phyloP scores from a whole-genome alignment of 2,329 filamentous ascomycete species.

The Botryotinia narcissicola region DNA sequence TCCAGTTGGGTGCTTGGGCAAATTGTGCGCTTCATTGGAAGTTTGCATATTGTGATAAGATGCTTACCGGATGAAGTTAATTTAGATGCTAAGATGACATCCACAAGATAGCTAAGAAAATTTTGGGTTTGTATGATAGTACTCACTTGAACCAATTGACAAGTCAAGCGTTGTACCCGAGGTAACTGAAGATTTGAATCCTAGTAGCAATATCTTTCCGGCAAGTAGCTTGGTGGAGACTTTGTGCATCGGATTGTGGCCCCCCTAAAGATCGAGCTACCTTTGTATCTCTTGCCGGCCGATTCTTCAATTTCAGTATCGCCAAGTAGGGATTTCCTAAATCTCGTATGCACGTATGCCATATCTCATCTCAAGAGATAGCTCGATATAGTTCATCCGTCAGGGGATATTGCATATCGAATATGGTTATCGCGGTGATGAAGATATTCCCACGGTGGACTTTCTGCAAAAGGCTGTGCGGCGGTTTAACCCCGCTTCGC shows the following conservation, averaged over 20 bases:
- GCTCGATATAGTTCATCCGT: not conserved
- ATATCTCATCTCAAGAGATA: not conserved
- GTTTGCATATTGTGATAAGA: not conserved
- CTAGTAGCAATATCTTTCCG: not conserved
- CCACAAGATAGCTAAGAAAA: not conserved
- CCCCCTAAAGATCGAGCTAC: not conserved
- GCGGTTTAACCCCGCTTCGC: conserved; percentile 12
- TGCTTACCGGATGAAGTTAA: not conserved
- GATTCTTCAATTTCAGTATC: not conserved
- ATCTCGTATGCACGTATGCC: not conserved
- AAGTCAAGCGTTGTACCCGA: not conserved
- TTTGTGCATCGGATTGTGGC: not conserved
- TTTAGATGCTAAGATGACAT: not conserved
- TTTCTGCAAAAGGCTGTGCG: not conserved
- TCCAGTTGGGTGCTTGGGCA: not conserved
- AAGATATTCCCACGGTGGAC: not conserved
- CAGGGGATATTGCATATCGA: not conserved
- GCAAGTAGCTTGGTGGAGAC: not conserved
- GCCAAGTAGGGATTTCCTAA: not conserved
- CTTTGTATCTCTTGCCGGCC: not conserved
- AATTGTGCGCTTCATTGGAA: not conserved
- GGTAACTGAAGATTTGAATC: not conserved
- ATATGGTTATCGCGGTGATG: conserved; percentile 9
- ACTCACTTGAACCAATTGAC: not conserved
- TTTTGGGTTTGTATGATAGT: not conserved